Evolutionary conservation across 345 rosid genomes (phyloP), one percentile per base, ranked within the genome.

Genomic region (Gossypium raimondii): DNA sequence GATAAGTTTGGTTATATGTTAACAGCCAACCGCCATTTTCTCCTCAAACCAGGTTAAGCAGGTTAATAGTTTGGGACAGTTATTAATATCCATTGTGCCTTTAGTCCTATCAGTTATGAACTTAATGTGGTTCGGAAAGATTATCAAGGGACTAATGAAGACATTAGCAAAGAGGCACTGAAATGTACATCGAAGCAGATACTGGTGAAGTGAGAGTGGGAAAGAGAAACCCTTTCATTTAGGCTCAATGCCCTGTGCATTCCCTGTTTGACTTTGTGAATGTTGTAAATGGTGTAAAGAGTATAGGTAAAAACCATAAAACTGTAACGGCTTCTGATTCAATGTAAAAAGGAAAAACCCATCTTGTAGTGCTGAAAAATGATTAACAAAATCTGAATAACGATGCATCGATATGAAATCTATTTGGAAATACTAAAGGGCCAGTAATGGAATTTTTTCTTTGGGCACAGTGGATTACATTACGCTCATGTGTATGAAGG

Each of bases 91-190:
- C 6, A 64, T 75, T 27, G 89, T 82, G 73, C 89, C 92, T 2
- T 13, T 27, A 12, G 79, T 73, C 60, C 84, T 86, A 27, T 75
- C 81, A 8, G 77, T 80, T 25, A 83, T 88, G 89, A 88, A 88
- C 84, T 70, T 85, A 69, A 77, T 84, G 76, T 88, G 89, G 92
- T 86, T 88, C 73, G 77, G 81, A 73, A 88, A 88, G 86, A 88
- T 88, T 64, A 63, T 86, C 72, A 82, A 55, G 87, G 92, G 92
- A 58, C 55, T 88, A 80, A 80, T 67, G 81, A 86, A 88, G 81
- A 86, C 87, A 51, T 66, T 88, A 79, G 77, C 89, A 17, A 88
- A 86, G 83, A 79, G 84, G 75, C 86, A 84, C 63, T 82, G 80
- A 82, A 56, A 34, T 55, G 51, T 22, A 22, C 20, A 27, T 72